These are phyloP conservation scores for Nitzschia inconspicua DNA, from an alignment of 108 stramenopile genomes.

Conservation along the genomic window DNA sequence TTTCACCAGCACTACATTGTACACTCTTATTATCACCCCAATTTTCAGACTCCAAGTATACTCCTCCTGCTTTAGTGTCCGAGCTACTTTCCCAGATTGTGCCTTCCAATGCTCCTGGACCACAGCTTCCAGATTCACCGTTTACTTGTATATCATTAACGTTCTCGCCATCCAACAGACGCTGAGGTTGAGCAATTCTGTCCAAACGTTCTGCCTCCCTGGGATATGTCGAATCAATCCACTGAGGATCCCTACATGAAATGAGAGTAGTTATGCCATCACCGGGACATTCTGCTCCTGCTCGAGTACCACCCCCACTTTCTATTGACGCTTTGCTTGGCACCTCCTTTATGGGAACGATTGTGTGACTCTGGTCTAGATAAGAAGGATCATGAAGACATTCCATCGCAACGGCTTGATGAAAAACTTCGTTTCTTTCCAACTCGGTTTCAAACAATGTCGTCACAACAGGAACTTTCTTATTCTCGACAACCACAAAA, in stretches of 20 bases:
- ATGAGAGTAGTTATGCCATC: not conserved
- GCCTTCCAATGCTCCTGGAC: too few relatives aligned
- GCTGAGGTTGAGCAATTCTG: not conserved
- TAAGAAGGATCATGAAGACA: not conserved
- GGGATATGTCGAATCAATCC: not conserved
- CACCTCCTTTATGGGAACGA: not conserved
- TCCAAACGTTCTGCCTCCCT: not conserved
- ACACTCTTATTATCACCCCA: too few relatives aligned
- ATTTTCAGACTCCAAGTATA: too few relatives aligned
- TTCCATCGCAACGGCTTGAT: not conserved
- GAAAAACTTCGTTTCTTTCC: not conserved
- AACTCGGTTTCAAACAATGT: too few relatives aligned
- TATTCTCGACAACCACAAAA: not conserved
- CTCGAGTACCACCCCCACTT: not conserved
- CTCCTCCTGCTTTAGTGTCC: too few relatives aligned
- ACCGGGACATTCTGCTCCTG: not conserved
- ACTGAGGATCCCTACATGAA: not conserved
- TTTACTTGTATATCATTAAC: not conserved
- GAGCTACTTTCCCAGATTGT: too few relatives aligned
- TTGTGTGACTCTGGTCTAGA: not conserved
- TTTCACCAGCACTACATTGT: too few relatives aligned
- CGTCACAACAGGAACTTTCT: not conserved
- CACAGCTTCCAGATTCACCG: not conserved
- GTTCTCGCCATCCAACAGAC: not conserved
- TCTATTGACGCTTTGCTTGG: not conserved